A percentile compares a stretch with the other conserved stretches of the same genome.
Evolutionary conservation across 2,329 filamentous ascomycete species (phyloP).

Genomic region (Colletotrichum tabaci): DNA sequence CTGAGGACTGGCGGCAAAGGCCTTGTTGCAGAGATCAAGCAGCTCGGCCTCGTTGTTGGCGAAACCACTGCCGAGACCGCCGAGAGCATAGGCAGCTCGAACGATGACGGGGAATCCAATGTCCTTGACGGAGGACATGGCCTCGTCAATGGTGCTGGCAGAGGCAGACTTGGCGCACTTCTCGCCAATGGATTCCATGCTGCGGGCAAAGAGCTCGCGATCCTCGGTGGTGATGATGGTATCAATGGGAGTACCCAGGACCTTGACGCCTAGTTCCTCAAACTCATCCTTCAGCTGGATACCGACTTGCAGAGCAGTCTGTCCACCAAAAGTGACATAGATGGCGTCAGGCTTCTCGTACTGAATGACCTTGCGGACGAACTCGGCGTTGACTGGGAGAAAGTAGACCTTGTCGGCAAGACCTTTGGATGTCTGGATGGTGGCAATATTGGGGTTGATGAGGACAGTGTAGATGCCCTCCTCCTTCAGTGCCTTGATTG

Average conservation of each 20-base stretch:
- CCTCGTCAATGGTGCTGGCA: constrained; percentile 89
- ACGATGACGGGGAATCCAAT: constrained; percentile 99
- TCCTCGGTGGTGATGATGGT: constrained; percentile 99
- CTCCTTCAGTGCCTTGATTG: constrained; percentile 98
- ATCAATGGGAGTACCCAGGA: constrained; percentile 95
- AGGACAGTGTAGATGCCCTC: constrained; percentile 98
- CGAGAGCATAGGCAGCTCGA: constrained; percentile 94
- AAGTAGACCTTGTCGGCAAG: constrained; percentile 99
- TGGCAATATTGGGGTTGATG: constrained; percentile 99
- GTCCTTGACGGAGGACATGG: constrained; percentile 86
- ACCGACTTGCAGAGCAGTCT: constrained; percentile 96
- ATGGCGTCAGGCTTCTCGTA: constrained; percentile 96
- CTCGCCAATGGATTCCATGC: constrained; percentile 98
- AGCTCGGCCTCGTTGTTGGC: constrained; percentile 89
- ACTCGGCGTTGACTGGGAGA: constrained; percentile 95
- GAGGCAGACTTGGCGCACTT: constrained; percentile 98
- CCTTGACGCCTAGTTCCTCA: constrained; percentile 90
- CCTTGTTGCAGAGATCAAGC: constrained; percentile 91
- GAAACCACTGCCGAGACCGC: constrained; percentile 95
- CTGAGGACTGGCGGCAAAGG: constrained; percentile 94
- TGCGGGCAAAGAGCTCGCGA: constrained; percentile 95
- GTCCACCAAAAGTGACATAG: constrained; percentile 97
- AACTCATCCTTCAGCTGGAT: constrained; percentile 99
- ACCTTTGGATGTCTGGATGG: constrained; percentile 98
- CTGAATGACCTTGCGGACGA: constrained; percentile 96